Evolutionary conservation across 176 grass and related monocot genomes (phyloP), one percentile per base, ranked within the genome.

Genomic region (Oryza brachyantha): DNA sequence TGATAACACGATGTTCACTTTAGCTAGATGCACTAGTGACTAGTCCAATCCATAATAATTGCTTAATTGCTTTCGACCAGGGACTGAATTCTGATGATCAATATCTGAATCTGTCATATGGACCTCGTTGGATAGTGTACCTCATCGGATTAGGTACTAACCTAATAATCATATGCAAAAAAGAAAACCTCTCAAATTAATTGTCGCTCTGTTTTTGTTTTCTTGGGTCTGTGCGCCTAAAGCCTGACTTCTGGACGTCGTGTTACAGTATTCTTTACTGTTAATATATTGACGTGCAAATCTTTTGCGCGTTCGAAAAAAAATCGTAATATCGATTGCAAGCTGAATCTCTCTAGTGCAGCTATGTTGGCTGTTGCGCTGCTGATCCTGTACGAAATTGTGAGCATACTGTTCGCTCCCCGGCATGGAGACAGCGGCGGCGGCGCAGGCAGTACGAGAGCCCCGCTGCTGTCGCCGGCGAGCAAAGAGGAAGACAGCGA

Each of bases 101-200:
- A 3, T 66, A 67, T 35, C 70, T 93, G 45, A 93, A 55, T 22
- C 69, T 91, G n/a, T 85, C 84, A n/a, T 97, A 91, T 81, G 84
- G 62, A 27, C 86, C 93, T 25, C 79, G 88, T 41, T 97, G 85
- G 93, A 32, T 86, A 9, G 73, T 84, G 64, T 93, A 93, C 74
- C 79, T 89, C 41, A 39, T 81, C n/a, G 93, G 77, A 58, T 89
- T 90, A 93, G 83, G 90, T 93, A 72, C 74, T 48, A 52, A n/a
- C n/a, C n/a, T n/a, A n/a, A n/a, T n/a, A n/a, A n/a, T n/a, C n/a
- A n/a, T n/a, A n/a, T n/a, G n/a, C n/a, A n/a, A n/a, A n/a, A n/a
- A n/a, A n/a, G n/a, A n/a, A n/a, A n/a, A n/a, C n/a, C n/a, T n/a
- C n/a, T n/a, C n/a, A n/a, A n/a, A n/a, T n/a, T n/a, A n/a, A n/a